A percentile compares a stretch with the other conserved stretches of the same genome.
These are phyloP conservation scores for Sesbania bispinosa DNA, from an alignment of 306 rosid genomes.

Conservation along the genomic window DNA sequence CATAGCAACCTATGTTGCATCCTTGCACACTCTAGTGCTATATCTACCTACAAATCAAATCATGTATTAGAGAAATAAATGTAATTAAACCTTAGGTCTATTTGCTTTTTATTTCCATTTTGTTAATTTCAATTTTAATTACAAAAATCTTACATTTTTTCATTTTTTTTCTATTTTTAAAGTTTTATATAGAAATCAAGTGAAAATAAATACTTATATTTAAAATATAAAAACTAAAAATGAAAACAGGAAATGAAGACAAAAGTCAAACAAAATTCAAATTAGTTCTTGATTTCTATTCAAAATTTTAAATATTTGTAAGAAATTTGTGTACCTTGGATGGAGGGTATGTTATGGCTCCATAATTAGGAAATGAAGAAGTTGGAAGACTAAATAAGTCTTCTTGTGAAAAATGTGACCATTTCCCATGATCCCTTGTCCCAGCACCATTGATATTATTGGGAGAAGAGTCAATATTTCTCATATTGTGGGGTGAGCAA, in stretches of 20 bases:
- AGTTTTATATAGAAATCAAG: too few relatives aligned
- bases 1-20: constrained; percentile 66
- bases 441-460: constrained; percentile 27
- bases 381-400: constrained; percentile 38
- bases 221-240: too few relatives aligned
- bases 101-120: too few relatives aligned
- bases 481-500: constrained; percentile 25
- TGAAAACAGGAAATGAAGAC: too few relatives aligned
- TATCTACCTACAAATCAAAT: constrained; percentile 56
- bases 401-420: constrained; percentile 50
- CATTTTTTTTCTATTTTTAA: too few relatives aligned
- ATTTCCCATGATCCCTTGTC: constrained; percentile 38
- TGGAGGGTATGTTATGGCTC: constrained; percentile 60
- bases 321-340: constrained; percentile 50
- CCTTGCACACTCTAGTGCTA: constrained; percentile 92
- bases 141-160: too few relatives aligned
- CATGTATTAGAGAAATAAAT: background rate
- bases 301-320: background rate
- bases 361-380: constrained; percentile 47
- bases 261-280: too few relatives aligned
- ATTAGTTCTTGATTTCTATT: too few relatives aligned
- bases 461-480: constrained; percentile 23
- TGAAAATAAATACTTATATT: too few relatives aligned
- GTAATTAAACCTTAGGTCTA: too few relatives aligned
- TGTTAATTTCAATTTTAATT: too few relatives aligned